Evolutionary conservation across 768 basidiomycete genomes (phyloP).

Genomic region (Mycena alexandri): DNA sequence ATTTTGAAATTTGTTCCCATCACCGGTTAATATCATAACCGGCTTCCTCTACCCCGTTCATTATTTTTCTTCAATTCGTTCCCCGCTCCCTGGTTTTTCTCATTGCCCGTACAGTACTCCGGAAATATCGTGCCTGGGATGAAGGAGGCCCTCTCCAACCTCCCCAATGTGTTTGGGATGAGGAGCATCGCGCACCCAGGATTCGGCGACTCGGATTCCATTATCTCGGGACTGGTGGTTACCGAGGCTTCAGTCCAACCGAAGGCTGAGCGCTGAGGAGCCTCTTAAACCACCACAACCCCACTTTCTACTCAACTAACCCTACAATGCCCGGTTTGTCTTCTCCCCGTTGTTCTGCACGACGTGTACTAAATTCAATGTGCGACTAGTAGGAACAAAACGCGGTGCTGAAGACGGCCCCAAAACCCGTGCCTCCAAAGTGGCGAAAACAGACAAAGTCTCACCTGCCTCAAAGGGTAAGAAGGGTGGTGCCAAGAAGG

Average conservation of each 20-base stretch:
- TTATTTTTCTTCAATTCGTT: too few species aligned
- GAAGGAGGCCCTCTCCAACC: not conserved
- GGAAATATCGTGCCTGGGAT: not conserved
- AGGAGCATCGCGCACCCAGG: not conserved
- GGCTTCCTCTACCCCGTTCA: too few species aligned
- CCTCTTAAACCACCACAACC: conserved; percentile 4
- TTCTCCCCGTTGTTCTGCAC: not conserved
- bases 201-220: conserved; percentile 40
- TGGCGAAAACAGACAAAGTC: conserved; percentile 58
- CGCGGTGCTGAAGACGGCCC: conserved; percentile 54
- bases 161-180: not conserved
- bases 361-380: not conserved
- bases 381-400: conserved; percentile 56
- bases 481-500: conserved; percentile 56
- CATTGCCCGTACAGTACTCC: not conserved
- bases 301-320: not conserved
- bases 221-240: conserved; percentile 36
- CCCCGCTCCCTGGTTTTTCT: not conserved
- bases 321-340: conserved; percentile 6
- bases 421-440: conserved; percentile 63
- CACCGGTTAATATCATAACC: too few species aligned
- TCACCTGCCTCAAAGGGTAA: conserved; percentile 47
- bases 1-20: too few species aligned
- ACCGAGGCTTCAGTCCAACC: conserved; percentile 41
- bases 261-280: conserved; percentile 46